phyloP scores from a whole-genome alignment of 2,329 filamentous ascomycete species.

The Clonostachys rhizophaga region DNA sequence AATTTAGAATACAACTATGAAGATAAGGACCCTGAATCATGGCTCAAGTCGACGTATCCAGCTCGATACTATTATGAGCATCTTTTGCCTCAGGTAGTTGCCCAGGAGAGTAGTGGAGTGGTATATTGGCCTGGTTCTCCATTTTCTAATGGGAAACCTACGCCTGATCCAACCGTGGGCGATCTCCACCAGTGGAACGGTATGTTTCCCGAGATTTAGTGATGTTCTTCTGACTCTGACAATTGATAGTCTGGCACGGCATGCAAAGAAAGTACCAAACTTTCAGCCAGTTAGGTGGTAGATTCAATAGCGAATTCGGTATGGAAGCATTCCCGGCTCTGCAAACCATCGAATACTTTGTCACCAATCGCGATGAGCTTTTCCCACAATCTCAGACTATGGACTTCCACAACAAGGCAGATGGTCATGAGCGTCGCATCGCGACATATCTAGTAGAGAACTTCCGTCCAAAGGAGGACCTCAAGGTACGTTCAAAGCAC shows the following conservation, averaged over 20 bases:
- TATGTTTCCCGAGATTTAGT: not conserved
- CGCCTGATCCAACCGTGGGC: conserved; percentile 65
- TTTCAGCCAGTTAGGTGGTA: conserved; percentile 63
- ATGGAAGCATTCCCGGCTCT: conserved; percentile 60
- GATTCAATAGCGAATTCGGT: conserved; percentile 76
- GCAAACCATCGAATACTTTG: conserved; percentile 63
- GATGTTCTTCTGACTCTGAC: not conserved
- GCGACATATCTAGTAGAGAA: conserved; percentile 75
- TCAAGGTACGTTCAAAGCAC: conserved; percentile 69
- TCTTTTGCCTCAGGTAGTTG: conserved; percentile 60
- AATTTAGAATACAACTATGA: conserved; percentile 63
- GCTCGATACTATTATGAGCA: conserved; percentile 77
- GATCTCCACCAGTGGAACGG: conserved; percentile 73
- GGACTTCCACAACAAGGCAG: conserved; percentile 78
- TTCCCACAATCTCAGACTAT: conserved; percentile 65
- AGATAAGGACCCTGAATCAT: conserved; percentile 67
- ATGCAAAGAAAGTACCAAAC: conserved; percentile 76
- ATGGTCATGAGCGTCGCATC: conserved; percentile 68
- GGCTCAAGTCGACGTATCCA: conserved; percentile 71
- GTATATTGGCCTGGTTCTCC: conserved; percentile 72
- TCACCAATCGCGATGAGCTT: conserved; percentile 49
- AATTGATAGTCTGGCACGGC: conserved; percentile 61
- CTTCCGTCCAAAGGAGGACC: conserved; percentile 57
- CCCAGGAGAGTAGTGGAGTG: conserved; percentile 55
- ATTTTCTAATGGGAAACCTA: conserved; percentile 57